Conservation (phyloP, 352 stramenopile genomes). For the Globisporangium nunn region DNA sequence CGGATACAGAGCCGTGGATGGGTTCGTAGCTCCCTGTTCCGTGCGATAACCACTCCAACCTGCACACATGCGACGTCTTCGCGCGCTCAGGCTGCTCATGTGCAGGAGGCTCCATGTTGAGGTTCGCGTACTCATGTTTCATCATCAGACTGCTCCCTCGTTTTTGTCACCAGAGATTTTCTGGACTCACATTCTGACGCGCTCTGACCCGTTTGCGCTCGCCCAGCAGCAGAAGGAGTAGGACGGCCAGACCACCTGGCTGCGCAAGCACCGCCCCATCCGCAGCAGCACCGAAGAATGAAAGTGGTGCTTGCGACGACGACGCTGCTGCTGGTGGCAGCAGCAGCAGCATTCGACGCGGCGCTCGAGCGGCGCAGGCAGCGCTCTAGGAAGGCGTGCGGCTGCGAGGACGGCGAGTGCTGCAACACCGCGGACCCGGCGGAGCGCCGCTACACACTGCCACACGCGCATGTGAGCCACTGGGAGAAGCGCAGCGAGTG, state of each 20-base stretch:
- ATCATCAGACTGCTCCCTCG: background rate
- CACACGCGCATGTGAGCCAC: slow-evolving; percentile 60
- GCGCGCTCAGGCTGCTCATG: no score
- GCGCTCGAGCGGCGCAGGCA: slow-evolving; percentile 19
- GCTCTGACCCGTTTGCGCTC: background rate
- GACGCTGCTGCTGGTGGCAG: slow-evolving; percentile 20
- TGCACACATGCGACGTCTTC: no score
- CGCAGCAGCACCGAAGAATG: slow-evolving; percentile 9
- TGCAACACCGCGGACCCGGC: slow-evolving; percentile 55
- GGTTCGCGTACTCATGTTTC: no score
- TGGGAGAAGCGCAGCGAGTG: slow-evolving; percentile 58
- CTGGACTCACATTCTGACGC: background rate
- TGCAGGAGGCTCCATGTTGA: no score
- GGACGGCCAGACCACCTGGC: no score
- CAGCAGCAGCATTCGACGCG: slow-evolving; percentile 15
- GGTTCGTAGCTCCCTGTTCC: no score
- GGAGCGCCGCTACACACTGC: slow-evolving; percentile 66
- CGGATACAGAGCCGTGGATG: no score
- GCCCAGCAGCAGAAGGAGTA: background rate
- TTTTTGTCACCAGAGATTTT: background rate
- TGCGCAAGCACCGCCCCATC: background rate
- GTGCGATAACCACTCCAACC: no score
- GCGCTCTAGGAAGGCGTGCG: slow-evolving; percentile 25
- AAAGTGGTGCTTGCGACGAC: slow-evolving; percentile 21
- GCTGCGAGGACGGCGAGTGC: slow-evolving; percentile 65